These are phyloP conservation scores for Aspergillus sparsus DNA, from an alignment of 495 filamentous ascomycete genomes.

Conservation along the genomic window DNA sequence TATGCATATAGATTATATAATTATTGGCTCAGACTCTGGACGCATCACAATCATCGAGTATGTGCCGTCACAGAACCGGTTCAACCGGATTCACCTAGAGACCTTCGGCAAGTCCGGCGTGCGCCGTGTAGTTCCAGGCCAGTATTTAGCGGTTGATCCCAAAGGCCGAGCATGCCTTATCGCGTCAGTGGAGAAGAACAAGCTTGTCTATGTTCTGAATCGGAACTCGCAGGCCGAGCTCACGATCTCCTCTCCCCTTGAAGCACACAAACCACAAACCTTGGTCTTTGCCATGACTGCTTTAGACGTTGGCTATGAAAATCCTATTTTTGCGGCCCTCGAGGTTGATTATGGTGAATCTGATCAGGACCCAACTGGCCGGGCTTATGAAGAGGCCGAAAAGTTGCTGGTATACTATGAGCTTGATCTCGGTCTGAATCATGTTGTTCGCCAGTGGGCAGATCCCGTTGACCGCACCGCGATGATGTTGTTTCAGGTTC, in stretches of 20 bases:
- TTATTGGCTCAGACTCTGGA: slow-evolving; percentile 92
- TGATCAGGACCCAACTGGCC: slow-evolving; percentile 87
- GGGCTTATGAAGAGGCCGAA: slow-evolving; percentile 77
- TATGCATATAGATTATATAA: slow-evolving; percentile 80
- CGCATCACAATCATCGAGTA: slow-evolving; percentile 95
- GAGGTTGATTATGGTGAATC: slow-evolving; percentile 91
- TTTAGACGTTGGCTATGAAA: slow-evolving; percentile 93
- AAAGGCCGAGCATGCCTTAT: slow-evolving; percentile 94
- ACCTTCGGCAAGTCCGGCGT: slow-evolving; percentile 99
- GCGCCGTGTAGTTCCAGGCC: slow-evolving; percentile 88
- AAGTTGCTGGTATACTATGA: slow-evolving; percentile 96
- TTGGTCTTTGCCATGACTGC: slow-evolving; percentile 83
- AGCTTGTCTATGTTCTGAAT: slow-evolving; percentile 97
- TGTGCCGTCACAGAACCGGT: slow-evolving; percentile 79
- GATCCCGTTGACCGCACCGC: slow-evolving; percentile 90
- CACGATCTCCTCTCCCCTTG: slow-evolving; percentile 95
- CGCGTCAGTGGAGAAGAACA: slow-evolving; percentile 96
- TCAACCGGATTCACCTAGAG: slow-evolving; percentile 87
- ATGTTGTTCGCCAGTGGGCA: slow-evolving; percentile 94
- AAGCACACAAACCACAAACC: slow-evolving; percentile 94
- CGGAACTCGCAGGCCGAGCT: slow-evolving; percentile 91
- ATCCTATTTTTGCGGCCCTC: slow-evolving; percentile 91
- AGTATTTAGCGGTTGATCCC: slow-evolving; percentile 92
- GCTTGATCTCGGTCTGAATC: slow-evolving; percentile 93
- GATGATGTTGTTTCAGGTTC: slow-evolving; percentile 90